Evolutionary conservation across 257 asterid species (phyloP).

Genomic region (Misopates orontium): DNA sequence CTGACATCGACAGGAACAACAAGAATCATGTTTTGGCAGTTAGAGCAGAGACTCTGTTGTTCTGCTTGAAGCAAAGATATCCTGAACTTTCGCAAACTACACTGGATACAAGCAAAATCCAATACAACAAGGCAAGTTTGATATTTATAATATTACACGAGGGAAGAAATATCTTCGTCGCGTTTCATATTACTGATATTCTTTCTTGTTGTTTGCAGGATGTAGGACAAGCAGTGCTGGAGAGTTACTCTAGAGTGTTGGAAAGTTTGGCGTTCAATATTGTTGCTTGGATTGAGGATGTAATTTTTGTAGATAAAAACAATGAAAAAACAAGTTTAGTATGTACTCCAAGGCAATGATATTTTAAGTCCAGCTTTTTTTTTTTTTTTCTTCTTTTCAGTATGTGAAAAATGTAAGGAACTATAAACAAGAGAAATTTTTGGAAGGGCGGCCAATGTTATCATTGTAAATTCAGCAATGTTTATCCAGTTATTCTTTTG

Average conservation of each 20-base stretch:
- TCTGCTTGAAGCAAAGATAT: slow-evolving; percentile 71
- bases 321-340: slow-evolving; percentile 45
- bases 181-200: too few species aligned
- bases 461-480: slow-evolving; percentile 23
- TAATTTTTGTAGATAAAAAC: slow-evolving; percentile 62
- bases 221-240: slow-evolving; percentile 80
- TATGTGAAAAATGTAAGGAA: slow-evolving; percentile 19
- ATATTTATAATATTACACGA: too few species aligned
- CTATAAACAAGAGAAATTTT: slow-evolving; percentile 8
- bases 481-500: background rate
- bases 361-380: slow-evolving; percentile 1
- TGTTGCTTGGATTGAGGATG: slow-evolving; percentile 81
- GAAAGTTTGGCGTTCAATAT: slow-evolving; percentile 81
- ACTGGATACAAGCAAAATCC: slow-evolving; percentile 77
- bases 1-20: slow-evolving; percentile 65
- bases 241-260: slow-evolving; percentile 84
- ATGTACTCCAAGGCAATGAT: slow-evolving; percentile 5
- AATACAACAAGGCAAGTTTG: slow-evolving; percentile 62
- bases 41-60: slow-evolving; percentile 63
- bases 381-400: too few species aligned
- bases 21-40: slow-evolving; percentile 66
- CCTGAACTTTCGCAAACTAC: slow-evolving; percentile 86
- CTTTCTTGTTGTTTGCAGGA: slow-evolving; percentile 49
- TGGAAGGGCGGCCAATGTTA: slow-evolving; percentile 20
- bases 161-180: too few species aligned